Evolutionary conservation across 2,329 filamentous ascomycete species (phyloP), one percentile per base, ranked within the genome.

Genomic region (Cordyceps farinosa): DNA sequence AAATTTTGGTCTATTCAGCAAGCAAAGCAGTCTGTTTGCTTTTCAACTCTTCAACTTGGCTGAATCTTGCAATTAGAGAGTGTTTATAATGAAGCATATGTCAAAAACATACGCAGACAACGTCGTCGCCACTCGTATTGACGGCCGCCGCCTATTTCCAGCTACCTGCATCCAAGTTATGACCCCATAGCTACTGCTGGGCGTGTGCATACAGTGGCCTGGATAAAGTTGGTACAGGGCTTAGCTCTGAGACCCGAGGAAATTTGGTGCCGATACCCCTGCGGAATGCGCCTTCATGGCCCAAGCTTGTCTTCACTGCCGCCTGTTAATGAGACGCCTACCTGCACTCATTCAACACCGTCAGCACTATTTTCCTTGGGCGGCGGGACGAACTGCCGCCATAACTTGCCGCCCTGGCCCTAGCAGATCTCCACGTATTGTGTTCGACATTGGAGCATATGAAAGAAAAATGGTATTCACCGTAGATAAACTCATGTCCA

Each of bases 291-390:
- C 42, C 55, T 1, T 5, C 6, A 30, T 50, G n/a, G 34, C 11
- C 29, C 2, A 38, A 56, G 15, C 32, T 45, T 22, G 40, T 57
- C 17, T 29, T 42, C 22, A 22, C 22, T 2, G 11, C 22, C 6
- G 17, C 52, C n/a, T 57, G 55, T n/a, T 57, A 45, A 44, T 7
- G 38, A 53, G 57, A 53, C 48, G 29, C 58, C 57, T 29, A 7
- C 13, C 34, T 44, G 8, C 17, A 44, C 58, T 36, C 58, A 53
- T 54, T 6, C 38, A 34, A 27, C 48, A 29, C 47, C 29, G 48
- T 63, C 54, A 63, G 61, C 61, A 59, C 55, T 63, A 59, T 34
- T 53, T 51, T 22, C 22, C 22, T 22, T 48, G 36, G 17, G 29
- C 27, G 15, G 52, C 36, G 61, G 61, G 29, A 50, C 29, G 32